A percentile compares a stretch with the other conserved stretches of the same genome.
phyloP scores from a whole-genome alignment of 2,329 filamentous ascomycete genomes.

The Amauroascus verrucosus region DNA sequence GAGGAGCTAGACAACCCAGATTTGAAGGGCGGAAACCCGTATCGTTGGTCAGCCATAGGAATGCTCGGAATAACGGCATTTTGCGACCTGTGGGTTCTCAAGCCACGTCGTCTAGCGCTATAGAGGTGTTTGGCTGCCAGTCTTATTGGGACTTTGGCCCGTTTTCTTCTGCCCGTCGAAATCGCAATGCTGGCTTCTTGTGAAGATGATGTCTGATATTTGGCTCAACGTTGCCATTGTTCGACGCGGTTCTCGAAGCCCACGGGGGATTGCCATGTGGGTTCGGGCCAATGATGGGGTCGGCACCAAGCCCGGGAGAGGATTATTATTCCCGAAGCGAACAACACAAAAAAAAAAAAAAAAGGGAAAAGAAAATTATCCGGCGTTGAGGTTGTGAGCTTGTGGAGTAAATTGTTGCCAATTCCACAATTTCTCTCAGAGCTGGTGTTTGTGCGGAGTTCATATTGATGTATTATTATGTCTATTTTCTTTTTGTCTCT shows the following conservation, averaged over 20 bases:
- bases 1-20: neutral
- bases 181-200: neutral
- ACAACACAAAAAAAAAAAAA: neutral
- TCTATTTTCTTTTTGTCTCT: no score
- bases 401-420: no score
- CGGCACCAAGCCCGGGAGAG: neutral
- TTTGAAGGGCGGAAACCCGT: neutral
- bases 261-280: neutral
- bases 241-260: neutral
- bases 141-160: no score
- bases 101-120: no score
- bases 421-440: no score
- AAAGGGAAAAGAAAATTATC: neutral
- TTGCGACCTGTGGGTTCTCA: neutral
- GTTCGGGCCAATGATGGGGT: neutral
- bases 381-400: no score
- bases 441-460: no score
- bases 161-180: neutral
- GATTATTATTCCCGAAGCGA: neutral
- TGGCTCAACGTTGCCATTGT: neutral
- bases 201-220: neutral
- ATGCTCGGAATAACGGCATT: slow-evolving; percentile 5
- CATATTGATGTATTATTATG: no score
- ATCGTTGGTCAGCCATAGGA: neutral
- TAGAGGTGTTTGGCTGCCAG: neutral